Evolutionary conservation across 2,329 filamentous ascomycete species (phyloP).

Genomic region (Pezizomycotina sp.): DNA sequence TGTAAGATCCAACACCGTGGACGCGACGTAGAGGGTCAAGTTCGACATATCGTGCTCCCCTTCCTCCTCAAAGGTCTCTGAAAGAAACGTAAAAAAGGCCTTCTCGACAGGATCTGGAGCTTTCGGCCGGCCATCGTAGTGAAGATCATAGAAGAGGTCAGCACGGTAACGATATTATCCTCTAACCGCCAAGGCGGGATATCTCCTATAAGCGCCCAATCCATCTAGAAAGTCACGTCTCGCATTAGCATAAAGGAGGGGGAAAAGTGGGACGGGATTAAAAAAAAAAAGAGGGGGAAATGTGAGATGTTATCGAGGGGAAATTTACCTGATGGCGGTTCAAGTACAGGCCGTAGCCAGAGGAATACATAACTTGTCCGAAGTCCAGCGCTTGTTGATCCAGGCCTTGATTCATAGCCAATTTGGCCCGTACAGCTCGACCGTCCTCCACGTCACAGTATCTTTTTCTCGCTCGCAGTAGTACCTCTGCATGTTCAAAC

Average conservation of each 20-base stretch:
- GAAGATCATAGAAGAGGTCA: slow-evolving; percentile 18
- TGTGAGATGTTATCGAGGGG: not conserved
- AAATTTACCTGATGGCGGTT: slow-evolving; percentile 17
- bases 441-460: slow-evolving; percentile 19
- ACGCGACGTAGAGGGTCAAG: slow-evolving; percentile 14
- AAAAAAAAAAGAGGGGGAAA: not conserved
- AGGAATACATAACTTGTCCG: slow-evolving; percentile 18
- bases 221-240: slow-evolving; percentile 12
- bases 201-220: slow-evolving; percentile 18
- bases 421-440: slow-evolving; percentile 13
- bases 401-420: slow-evolving; percentile 12
- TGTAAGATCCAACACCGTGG: slow-evolving; percentile 18
- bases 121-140: slow-evolving; percentile 17
- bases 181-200: slow-evolving; percentile 18
- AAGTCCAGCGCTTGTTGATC: slow-evolving; percentile 16
- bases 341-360: slow-evolving; percentile 16
- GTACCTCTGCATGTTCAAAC: slow-evolving; percentile 18
- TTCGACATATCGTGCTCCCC: slow-evolving; percentile 16
- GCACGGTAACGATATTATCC: slow-evolving; percentile 17
- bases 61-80: slow-evolving; percentile 19
- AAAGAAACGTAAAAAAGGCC: slow-evolving; percentile 16
- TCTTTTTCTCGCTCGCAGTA: slow-evolving; percentile 19
- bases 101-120: slow-evolving; percentile 18
- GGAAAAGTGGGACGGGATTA: not conserved
- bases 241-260: slow-evolving; percentile 1